Percentiles rank a stretch among this genome's conserved stretches.
phyloP scores from a whole-genome alignment of 1,139 yeast species.

The Protomyces pachydermus region DNA sequence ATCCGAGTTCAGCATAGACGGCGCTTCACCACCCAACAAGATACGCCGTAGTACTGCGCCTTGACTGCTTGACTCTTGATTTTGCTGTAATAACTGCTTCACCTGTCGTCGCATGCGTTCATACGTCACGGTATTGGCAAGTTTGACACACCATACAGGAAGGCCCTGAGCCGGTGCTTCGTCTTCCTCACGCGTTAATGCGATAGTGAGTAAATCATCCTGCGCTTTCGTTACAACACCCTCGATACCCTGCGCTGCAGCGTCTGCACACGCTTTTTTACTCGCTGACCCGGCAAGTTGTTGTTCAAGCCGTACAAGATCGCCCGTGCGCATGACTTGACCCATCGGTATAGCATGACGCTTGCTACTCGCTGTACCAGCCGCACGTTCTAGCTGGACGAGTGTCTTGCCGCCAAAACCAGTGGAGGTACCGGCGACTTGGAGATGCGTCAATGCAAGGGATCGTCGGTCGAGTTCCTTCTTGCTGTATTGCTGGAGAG shows the following conservation, averaged over 20 bases:
- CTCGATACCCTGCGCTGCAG: constrained; percentile 39
- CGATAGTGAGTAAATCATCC: constrained; percentile 48
- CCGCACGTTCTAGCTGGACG: constrained; percentile 11
- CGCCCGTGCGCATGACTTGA: constrained; percentile 25
- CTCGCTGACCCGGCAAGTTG: constrained; percentile 9
- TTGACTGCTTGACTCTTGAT: constrained; percentile 32
- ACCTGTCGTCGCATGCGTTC: constrained; percentile 71
- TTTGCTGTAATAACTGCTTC: constrained; percentile 53
- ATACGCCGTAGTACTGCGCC: constrained; percentile 30
- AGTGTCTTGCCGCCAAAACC: constrained; percentile 28
- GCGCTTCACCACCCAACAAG: background rate
- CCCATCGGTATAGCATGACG: background rate
- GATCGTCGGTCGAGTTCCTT: constrained; percentile 23
- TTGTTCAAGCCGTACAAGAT: constrained; percentile 26
- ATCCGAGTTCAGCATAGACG: background rate
- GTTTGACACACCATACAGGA: constrained; percentile 42
- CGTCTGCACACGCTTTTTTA: background rate
- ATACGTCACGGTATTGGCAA: constrained; percentile 44
- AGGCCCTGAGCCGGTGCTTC: constrained; percentile 36
- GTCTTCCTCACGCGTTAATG: constrained; percentile 54
- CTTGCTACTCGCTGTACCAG: background rate
- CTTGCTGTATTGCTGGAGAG: constrained; percentile 4
- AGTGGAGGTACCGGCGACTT: constrained; percentile 16
- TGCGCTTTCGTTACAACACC: constrained; percentile 59
- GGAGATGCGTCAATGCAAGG: constrained; percentile 24